Percentiles rank a stretch among this genome's conserved stretches.
Evolutionary conservation across 129 eudicot genomes (phyloP).

Genomic region (Escallonia herrerae): DNA sequence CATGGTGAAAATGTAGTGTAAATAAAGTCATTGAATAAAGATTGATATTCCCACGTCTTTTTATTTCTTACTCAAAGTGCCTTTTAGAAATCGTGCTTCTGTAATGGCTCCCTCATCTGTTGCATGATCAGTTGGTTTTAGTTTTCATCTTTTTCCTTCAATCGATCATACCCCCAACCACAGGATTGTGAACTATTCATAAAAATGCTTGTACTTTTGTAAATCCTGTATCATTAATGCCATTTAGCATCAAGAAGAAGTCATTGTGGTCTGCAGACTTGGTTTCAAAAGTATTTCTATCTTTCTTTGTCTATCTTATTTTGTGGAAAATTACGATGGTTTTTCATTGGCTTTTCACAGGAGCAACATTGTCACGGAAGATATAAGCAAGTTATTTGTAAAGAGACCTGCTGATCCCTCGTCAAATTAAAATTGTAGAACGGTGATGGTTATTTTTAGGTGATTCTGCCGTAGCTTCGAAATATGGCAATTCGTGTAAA

Average conservation of each 20-base stretch:
- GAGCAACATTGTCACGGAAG: slow-evolving; percentile 96
- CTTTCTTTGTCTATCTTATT: background rate
- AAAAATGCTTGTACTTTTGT: too few species aligned
- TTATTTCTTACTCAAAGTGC: too few species aligned
- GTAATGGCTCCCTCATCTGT: too few species aligned
- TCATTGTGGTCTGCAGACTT: background rate
- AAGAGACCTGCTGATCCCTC: slow-evolving; percentile 34
- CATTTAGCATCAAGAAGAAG: too few species aligned
- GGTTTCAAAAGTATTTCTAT: too few species aligned
- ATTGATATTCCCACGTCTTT: too few species aligned
- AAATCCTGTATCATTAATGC: too few species aligned
- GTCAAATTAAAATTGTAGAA: slow-evolving; percentile 22
- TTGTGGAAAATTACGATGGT: background rate
- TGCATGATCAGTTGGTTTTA: background rate
- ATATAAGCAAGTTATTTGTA: slow-evolving; percentile 78
- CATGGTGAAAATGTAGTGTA: too few species aligned
- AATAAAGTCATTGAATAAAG: too few species aligned
- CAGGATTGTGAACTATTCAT: too few species aligned
- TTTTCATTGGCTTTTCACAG: slow-evolving; percentile 36
- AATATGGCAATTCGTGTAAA: background rate
- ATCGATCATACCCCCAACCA: too few species aligned
- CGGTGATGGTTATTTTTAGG: slow-evolving; percentile 7
- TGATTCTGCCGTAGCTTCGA: slow-evolving; percentile 6
- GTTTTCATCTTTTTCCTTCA: background rate
- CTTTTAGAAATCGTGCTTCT: too few species aligned